phyloP scores from a whole-genome alignment of 108 stramenopile species.

The Discostella stelligeroides region DNA sequence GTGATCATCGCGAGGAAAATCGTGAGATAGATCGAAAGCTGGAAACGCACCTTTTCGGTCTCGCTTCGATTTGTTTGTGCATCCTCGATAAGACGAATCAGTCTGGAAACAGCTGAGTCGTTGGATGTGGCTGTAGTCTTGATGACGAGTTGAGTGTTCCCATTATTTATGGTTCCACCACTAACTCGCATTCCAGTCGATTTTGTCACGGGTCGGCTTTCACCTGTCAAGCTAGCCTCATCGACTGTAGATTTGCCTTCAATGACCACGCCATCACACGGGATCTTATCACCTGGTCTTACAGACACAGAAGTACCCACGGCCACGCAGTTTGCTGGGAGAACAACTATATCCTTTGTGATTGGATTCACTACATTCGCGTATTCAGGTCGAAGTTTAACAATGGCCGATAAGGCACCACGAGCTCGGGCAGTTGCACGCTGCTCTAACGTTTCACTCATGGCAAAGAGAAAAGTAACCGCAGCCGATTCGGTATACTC shows the following conservation, averaged over 20 bases:
- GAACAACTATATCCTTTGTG: slow-evolving; percentile 58
- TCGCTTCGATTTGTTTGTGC: slow-evolving; percentile 77
- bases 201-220: slow-evolving; percentile 82
- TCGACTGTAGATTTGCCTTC: slow-evolving; percentile 70
- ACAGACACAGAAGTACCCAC: slow-evolving; percentile 86
- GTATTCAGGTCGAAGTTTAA: slow-evolving; percentile 69
- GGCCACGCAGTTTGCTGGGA: slow-evolving; percentile 66
- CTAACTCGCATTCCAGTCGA: slow-evolving; percentile 51
- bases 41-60: slow-evolving; percentile 59
- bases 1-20: neutral
- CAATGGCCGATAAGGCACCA: slow-evolving; percentile 74
- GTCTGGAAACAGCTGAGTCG: slow-evolving; percentile 73
- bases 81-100: slow-evolving; percentile 83
- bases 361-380: slow-evolving; percentile 72
- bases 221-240: slow-evolving; percentile 78
- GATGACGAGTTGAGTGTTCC: slow-evolving; percentile 62
- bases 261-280: slow-evolving; percentile 90
- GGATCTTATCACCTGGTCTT: slow-evolving; percentile 87
- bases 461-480: slow-evolving; percentile 76
- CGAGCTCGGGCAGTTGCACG: slow-evolving; percentile 70
- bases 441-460: slow-evolving; percentile 76
- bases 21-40: neutral
- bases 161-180: slow-evolving; percentile 83
- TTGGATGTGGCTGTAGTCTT: slow-evolving; percentile 71
- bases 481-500: slow-evolving; percentile 84